Base-by-base conservation (phyloP, 148 eudicot species). In the Vaccinium myrtillus region DNA sequence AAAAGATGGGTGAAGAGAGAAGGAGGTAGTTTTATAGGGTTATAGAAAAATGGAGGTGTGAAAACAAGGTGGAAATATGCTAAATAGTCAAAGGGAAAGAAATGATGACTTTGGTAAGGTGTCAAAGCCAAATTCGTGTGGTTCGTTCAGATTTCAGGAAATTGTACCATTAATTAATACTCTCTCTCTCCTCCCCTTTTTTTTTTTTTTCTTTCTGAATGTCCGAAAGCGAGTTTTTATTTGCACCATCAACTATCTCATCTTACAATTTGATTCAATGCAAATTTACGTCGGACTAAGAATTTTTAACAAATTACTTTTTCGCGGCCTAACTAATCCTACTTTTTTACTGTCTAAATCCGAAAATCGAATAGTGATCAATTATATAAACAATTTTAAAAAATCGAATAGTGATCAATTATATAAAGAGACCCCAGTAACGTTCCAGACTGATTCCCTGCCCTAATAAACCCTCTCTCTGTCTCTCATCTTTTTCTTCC, bases 1-100 rank as follows among this genome's bases (percentile, higher is more conserved):
- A 51, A 80, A 69, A 23, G 58, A 32, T 25, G 46, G 76, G 69
- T 11, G 23, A 36, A 69, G 50, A 55, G 55, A 39, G 73, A 83
- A 70, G 46, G n/a, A 80, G 63, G 77, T 2, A 43, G 83, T 77
- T 87, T 77, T 50, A 78, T 75, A 63, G 46, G 46, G 46, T 43
- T 43, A 4, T 27, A 15, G 25, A 65, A 32, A 32, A 32, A 50
- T 4, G 56, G 54, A 25, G 82, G 90, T 89, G 91, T 92, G 94
- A 90, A 92, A 86, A 56, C 58, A 69, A 78, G 82, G 77, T 83
- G 85, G 73, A 67, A 12, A 25, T 67, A 25, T 11, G 6, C 13
- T 51, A 81, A 71, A 85, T 43, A 4, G 51, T 56, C 49, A 27
- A 63, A 32, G 76, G 11, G 43, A 53, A 73, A 73, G 63, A 19